phyloP scores from a whole-genome alignment of 257 asterid genomes.

The Solanum chiquidenum region DNA sequence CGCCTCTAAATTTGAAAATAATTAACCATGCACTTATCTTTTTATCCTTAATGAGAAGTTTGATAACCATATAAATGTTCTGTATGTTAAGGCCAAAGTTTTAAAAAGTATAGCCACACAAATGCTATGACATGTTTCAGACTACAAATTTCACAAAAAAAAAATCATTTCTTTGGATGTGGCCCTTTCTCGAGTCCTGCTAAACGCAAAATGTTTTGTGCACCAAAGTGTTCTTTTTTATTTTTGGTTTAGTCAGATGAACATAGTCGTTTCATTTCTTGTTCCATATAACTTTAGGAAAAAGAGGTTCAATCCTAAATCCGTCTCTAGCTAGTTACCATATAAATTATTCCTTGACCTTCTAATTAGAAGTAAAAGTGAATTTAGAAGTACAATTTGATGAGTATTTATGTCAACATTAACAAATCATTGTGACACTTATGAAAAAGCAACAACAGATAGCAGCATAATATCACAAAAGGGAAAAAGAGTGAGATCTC shows the following conservation, averaged over 20 bases:
- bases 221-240: accelerated
- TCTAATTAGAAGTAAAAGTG: not conserved
- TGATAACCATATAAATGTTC: not conserved
- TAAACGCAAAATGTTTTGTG: not conserved
- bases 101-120: not conserved
- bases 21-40: not conserved
- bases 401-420: not conserved
- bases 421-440: not conserved
- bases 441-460: not conserved
- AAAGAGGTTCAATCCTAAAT: not conserved
- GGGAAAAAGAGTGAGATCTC: not conserved
- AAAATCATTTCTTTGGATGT: not conserved
- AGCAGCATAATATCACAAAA: not conserved
- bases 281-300: not conserved
- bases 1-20: not conserved
- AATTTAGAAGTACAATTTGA: not conserved
- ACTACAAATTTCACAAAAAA: not conserved
- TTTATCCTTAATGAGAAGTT: not conserved
- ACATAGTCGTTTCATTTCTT: not conserved
- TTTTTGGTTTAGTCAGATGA: not conserved
- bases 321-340: too few species aligned
- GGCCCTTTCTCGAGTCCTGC: accelerated
- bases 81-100: not conserved
- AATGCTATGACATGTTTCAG: not conserved
- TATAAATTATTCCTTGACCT: not conserved